Evolutionary conservation across 306 rosid genomes (phyloP).

Genomic region (Cicer judaicum): DNA sequence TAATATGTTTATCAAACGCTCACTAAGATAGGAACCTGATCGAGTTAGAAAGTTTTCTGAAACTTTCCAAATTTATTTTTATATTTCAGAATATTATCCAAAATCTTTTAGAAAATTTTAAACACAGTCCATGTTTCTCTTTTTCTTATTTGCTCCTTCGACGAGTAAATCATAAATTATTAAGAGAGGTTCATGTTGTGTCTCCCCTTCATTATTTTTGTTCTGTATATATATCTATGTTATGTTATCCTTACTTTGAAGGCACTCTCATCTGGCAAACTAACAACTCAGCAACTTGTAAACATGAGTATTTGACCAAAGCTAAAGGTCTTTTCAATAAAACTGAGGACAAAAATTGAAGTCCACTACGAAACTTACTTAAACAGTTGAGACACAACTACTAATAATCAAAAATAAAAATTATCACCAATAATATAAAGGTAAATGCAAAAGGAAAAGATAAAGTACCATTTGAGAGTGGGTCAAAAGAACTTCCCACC

Average conservation of each 20-base stretch:
- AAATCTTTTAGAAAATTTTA: slow-evolving; percentile 4
- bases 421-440: slow-evolving; percentile 10
- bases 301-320: slow-evolving; percentile 40
- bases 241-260: not conserved
- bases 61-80: not conserved
- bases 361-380: slow-evolving; percentile 16
- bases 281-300: not conserved
- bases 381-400: slow-evolving; percentile 23
- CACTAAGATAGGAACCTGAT: not conserved
- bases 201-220: slow-evolving; percentile 24
- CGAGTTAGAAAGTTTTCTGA: not conserved
- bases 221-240: slow-evolving; percentile 13
- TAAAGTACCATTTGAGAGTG: slow-evolving; percentile 91
- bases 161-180: slow-evolving; percentile 26
- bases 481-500: slow-evolving; percentile 88
- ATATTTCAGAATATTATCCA: slow-evolving; percentile 18
- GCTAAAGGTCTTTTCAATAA: slow-evolving; percentile 8
- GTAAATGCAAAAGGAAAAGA: slow-evolving; percentile 50
- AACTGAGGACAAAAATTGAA: not conserved
- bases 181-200: not conserved
- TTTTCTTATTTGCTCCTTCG: not conserved
- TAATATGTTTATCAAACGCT: not conserved
- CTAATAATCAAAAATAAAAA: slow-evolving; percentile 4
- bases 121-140: slow-evolving; percentile 8
- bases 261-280: slow-evolving; percentile 33